Evolutionary conservation across 306 rosid genomes (phyloP).

Genomic region (Trifolium fragiferum): DNA sequence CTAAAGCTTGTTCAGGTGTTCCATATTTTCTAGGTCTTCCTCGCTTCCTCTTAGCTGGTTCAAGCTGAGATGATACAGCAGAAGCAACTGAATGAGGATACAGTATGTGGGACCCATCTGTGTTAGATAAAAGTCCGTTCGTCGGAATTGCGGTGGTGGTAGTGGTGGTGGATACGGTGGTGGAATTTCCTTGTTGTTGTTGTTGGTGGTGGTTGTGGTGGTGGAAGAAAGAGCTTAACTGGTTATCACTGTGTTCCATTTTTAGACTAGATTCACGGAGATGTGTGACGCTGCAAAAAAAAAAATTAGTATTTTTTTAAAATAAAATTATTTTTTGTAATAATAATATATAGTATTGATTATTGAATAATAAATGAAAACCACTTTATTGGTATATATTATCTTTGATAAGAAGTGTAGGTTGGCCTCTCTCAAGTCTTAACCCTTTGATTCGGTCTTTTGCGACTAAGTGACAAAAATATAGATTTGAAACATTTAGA

Average conservation of each 20-base stretch:
- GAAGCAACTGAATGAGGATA: conserved; percentile 81
- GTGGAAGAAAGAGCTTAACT: conserved; percentile 77
- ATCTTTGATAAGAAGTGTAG: too few species aligned
- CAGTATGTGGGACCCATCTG: conserved; percentile 64
- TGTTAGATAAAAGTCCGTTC: conserved; percentile 64
- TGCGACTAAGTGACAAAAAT: too few species aligned
- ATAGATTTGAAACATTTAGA: too few species aligned
- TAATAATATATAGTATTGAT: background rate
- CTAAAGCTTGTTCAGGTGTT: conserved; percentile 83
- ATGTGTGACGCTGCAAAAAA: conserved; percentile 34
- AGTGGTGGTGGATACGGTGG: conserved; percentile 29
- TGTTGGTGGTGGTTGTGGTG: conserved; percentile 45
- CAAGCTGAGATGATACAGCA: conserved; percentile 65
- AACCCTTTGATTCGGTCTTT: too few species aligned
- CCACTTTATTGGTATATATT: conserved; percentile 2
- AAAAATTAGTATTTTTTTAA: background rate
- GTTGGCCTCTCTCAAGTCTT: too few species aligned
- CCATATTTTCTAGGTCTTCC: conserved; percentile 93
- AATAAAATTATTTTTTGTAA: conserved; percentile 7
- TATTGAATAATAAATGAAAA: conserved; percentile 26
- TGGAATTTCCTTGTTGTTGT: conserved; percentile 17
- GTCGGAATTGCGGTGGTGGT: conserved; percentile 53
- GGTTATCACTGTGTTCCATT: conserved; percentile 95
- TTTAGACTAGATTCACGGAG: conserved; percentile 36
- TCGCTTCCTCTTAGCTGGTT: conserved; percentile 77